Evolutionary conservation across 179 eudicot genomes (phyloP).

Genomic region (Spinacia oleracea): DNA sequence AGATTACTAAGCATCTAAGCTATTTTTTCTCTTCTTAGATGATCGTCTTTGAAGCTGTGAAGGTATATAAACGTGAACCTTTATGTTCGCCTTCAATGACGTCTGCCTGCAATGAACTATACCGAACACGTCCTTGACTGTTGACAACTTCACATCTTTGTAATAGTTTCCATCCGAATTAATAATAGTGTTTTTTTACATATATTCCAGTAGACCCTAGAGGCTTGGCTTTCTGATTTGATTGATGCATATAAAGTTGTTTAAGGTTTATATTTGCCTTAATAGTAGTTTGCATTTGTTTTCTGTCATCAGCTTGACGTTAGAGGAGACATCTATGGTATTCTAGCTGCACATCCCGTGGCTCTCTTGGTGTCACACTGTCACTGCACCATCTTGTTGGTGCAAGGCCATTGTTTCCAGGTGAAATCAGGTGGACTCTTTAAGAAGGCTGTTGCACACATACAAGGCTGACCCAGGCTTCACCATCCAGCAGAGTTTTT

Average conservation of each 20-base stretch:
- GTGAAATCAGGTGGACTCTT: slow-evolving; percentile 51
- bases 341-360: slow-evolving; percentile 81
- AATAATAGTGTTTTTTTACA: neutral
- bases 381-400: slow-evolving; percentile 88
- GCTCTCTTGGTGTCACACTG: slow-evolving; percentile 85
- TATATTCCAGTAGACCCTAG: no score
- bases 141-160: neutral
- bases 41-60: neutral
- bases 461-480: slow-evolving; percentile 57
- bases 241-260: neutral
- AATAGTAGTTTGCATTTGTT: neutral
- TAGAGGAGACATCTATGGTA: slow-evolving; percentile 76
- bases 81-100: neutral
- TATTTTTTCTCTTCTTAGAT: neutral
- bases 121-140: neutral
- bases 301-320: slow-evolving; percentile 60
- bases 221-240: no score
- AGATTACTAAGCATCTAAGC: neutral
- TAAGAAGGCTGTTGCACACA: slow-evolving; percentile 49
- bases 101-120: no score
- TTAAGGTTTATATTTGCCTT: neutral
- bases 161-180: neutral
- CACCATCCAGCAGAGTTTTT: slow-evolving; percentile 66
- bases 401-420: slow-evolving; percentile 62
- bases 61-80: neutral